Evolutionary conservation across 768 basidiomycete genomes (phyloP).

Genomic region (Paxillus involutus): DNA sequence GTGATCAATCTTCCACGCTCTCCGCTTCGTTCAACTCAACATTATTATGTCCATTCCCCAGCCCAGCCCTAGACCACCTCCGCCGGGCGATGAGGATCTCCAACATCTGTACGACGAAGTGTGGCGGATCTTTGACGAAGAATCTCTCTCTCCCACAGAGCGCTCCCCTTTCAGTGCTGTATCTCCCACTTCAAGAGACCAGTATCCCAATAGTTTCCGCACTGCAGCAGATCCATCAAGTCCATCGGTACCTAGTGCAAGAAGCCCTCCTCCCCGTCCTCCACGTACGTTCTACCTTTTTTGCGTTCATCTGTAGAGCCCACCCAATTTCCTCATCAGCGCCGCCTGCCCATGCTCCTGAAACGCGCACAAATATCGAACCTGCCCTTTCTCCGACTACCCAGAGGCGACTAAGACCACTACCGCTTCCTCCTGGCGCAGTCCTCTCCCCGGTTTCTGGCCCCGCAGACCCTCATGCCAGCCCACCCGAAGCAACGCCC

Average conservation of each 20-base stretch:
- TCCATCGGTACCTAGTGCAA: conserved; percentile 10
- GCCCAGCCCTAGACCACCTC: conserved; percentile 33
- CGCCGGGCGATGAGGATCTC: conserved; percentile 67
- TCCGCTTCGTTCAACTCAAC: conserved; percentile 2
- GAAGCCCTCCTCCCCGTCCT: conserved; percentile 18
- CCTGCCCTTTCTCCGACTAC: conserved; percentile 28
- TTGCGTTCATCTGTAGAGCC: background rate
- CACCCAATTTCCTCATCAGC: conserved; percentile 4
- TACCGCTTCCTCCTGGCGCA: conserved; percentile 28
- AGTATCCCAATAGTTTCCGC: conserved; percentile 17
- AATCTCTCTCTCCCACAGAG: conserved; percentile 33
- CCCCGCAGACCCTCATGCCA: conserved; percentile 15
- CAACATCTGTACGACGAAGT: conserved; percentile 77
- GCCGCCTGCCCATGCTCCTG: conserved; percentile 16
- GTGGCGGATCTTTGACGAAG: conserved; percentile 64
- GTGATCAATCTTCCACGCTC: conserved; percentile 6
- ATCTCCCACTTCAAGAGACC: conserved; percentile 20
- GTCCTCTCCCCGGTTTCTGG: conserved; percentile 9
- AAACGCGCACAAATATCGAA: conserved; percentile 21
- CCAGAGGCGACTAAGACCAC: conserved; percentile 27
- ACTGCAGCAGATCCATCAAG: conserved; percentile 16
- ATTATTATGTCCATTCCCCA: conserved; percentile 37
- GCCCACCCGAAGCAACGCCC: conserved; percentile 10
- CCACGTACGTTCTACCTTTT: conserved; percentile 17
- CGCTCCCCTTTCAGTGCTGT: conserved; percentile 18